Conservation (phyloP, 192 early-diverging fungal species). For the Coemansia sp. region DNA sequence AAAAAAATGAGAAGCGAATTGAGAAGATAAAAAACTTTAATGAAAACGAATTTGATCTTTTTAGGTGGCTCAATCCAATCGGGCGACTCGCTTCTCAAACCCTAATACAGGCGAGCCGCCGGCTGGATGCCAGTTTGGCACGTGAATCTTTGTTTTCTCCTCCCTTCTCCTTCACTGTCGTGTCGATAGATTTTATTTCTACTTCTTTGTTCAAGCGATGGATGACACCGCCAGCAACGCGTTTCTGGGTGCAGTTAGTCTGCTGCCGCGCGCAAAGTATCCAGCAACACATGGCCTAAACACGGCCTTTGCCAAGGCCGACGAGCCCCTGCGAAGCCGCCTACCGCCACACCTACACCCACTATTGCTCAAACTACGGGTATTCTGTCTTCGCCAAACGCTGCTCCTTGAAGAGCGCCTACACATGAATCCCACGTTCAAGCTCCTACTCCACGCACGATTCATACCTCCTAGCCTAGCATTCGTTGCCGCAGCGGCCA, state of each 20-base stretch:
- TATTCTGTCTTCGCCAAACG: constrained; percentile 27
- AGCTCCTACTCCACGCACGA: constrained; percentile 30
- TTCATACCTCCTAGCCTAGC: constrained; percentile 39
- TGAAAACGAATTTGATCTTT: background rate
- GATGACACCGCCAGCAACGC: constrained; percentile 14
- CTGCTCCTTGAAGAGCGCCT: constrained; percentile 40
- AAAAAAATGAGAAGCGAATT: background rate
- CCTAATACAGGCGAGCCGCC: too few relatives aligned
- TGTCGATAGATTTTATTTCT: constrained; percentile 2
- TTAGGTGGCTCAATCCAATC: background rate
- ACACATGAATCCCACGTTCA: constrained; percentile 45
- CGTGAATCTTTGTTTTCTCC: background rate
- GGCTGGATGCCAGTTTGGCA: background rate
- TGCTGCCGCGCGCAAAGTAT: constrained; percentile 32
- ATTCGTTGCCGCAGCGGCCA: constrained; percentile 39
- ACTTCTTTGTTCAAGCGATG: constrained; percentile 1
- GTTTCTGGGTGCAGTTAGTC: constrained; percentile 34
- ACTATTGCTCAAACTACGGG: constrained; percentile 23
- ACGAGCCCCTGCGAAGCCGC: background rate
- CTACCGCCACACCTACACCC: constrained; percentile 45
- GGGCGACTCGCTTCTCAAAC: background rate
- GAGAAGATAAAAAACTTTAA: background rate
- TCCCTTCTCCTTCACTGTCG: background rate
- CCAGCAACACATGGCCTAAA: constrained; percentile 32
- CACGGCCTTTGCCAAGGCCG: constrained; percentile 6